A percentile compares a stretch with the other conserved stretches of the same genome.
phyloP scores from a whole-genome alignment of 805 yeast species.

The Pichia exigua region DNA sequence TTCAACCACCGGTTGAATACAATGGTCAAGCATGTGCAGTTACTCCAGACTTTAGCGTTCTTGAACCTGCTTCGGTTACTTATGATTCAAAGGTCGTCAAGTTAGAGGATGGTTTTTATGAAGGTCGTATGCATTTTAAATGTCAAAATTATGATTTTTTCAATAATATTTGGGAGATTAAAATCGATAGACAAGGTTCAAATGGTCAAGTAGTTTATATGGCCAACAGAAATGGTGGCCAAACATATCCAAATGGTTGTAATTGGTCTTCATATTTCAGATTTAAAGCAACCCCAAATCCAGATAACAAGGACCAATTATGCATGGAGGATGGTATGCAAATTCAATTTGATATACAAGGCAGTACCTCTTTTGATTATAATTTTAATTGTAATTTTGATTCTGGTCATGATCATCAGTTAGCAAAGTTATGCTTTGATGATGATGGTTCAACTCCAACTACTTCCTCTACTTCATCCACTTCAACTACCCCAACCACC shows the following conservation, averaged over 20 bases:
- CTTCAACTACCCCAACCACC: too few species aligned
- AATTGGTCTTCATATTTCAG: background rate
- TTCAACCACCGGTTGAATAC: background rate
- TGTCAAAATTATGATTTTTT: background rate
- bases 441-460: too few species aligned
- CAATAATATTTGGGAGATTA: background rate
- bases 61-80: background rate
- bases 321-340: background rate
- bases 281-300: background rate
- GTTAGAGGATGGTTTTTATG: too few species aligned
- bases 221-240: background rate
- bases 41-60: background rate
- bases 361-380: background rate
- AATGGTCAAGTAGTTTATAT: background rate
- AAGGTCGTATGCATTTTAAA: background rate
- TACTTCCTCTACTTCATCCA: too few species aligned
- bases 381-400: background rate
- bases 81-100: too few species aligned
- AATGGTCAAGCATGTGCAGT: background rate
- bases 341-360: background rate
- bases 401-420: background rate
- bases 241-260: background rate
- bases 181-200: background rate
- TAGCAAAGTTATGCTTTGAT: background rate
- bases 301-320: background rate